phyloP scores from a whole-genome alignment of 768 basidiomycete genomes.

The Termitomyces eurrhizus region DNA sequence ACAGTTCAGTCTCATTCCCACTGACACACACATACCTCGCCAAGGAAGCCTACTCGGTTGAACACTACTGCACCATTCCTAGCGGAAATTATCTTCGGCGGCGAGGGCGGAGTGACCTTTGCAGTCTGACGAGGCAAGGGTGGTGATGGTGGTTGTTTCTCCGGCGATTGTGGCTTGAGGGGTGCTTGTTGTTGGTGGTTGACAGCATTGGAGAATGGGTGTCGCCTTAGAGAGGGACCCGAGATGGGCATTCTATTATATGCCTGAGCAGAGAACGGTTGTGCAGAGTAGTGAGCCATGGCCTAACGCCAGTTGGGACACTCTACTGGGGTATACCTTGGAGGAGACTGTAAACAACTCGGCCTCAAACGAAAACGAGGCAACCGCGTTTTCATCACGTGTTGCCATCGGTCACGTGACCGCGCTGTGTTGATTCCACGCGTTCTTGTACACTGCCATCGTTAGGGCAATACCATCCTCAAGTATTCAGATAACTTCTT shows the following conservation, averaged over 20 bases:
- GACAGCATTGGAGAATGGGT: slow-evolving; percentile 29
- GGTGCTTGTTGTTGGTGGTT: slow-evolving; percentile 21
- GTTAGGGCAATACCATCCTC: too few relatives aligned
- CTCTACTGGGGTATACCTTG: slow-evolving; percentile 3
- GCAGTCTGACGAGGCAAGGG: slow-evolving; percentile 80
- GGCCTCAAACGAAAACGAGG: slow-evolving; percentile 17
- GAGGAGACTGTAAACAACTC: slow-evolving; percentile 6
- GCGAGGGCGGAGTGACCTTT: slow-evolving; percentile 78
- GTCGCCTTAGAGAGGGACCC: slow-evolving; percentile 23
- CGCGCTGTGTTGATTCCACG: slow-evolving; percentile 11
- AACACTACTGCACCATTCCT: slow-evolving; percentile 53
- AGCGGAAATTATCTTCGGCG: slow-evolving; percentile 73
- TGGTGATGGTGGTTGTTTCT: slow-evolving; percentile 45
- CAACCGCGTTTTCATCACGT: slow-evolving; percentile 22
- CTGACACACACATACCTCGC: slow-evolving; percentile 64
- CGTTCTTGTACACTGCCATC: too few relatives aligned
- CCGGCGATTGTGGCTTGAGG: slow-evolving; percentile 25
- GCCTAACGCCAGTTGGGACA: slow-evolving; percentile 27
- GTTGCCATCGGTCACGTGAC: slow-evolving; percentile 18
- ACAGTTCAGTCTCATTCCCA: not conserved
- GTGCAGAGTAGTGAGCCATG: slow-evolving; percentile 24
- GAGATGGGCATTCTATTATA: slow-evolving; percentile 27
- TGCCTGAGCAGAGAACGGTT: slow-evolving; percentile 18
- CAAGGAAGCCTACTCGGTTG: slow-evolving; percentile 76
- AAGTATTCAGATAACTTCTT: not conserved